These are phyloP conservation scores for Lactarius deliciosus DNA, from an alignment of 768 basidiomycete species.

Conservation along the genomic window DNA sequence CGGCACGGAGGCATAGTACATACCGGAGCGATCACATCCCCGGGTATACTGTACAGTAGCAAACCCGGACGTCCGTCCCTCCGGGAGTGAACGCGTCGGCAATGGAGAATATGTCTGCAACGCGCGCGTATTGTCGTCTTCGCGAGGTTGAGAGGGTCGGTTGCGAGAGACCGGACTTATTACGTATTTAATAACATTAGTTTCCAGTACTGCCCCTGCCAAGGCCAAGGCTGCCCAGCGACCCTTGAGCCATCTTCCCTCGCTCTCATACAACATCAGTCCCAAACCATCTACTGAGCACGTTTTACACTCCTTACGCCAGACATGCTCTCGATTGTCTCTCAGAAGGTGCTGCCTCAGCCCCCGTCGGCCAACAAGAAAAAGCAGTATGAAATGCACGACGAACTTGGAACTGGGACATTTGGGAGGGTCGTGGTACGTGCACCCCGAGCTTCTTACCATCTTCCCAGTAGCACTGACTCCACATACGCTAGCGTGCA, in stretches of 20 bases:
- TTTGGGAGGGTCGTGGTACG: slow-evolving; percentile 89
- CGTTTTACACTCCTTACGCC: not conserved
- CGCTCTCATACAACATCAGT: no score
- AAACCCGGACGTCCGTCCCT: not conserved
- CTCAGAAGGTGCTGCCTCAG: slow-evolving; percentile 71
- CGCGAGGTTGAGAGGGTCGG: not conserved
- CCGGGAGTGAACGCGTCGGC: not conserved
- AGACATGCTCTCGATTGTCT: slow-evolving; percentile 30
- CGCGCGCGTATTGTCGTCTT: not conserved
- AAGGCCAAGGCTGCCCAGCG: not conserved
- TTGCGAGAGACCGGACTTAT: not conserved
- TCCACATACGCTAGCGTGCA: slow-evolving; percentile 49
- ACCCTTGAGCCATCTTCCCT: not conserved
- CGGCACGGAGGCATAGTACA: not conserved
- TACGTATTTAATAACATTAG: not conserved
- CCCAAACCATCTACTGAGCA: not conserved
- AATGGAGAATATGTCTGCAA: not conserved
- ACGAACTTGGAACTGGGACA: slow-evolving; percentile 75
- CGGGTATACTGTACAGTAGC: not conserved
- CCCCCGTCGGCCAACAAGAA: slow-evolving; percentile 88
- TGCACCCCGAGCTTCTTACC: slow-evolving; percentile 24
- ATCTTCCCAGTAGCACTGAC: slow-evolving; percentile 2
- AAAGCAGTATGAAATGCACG: slow-evolving; percentile 71
- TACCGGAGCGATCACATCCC: not conserved
- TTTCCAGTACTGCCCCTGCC: no score